These are phyloP conservation scores for Pythium dissotocum DNA, from an alignment of 352 stramenopile genomes.

Conservation along the genomic window DNA sequence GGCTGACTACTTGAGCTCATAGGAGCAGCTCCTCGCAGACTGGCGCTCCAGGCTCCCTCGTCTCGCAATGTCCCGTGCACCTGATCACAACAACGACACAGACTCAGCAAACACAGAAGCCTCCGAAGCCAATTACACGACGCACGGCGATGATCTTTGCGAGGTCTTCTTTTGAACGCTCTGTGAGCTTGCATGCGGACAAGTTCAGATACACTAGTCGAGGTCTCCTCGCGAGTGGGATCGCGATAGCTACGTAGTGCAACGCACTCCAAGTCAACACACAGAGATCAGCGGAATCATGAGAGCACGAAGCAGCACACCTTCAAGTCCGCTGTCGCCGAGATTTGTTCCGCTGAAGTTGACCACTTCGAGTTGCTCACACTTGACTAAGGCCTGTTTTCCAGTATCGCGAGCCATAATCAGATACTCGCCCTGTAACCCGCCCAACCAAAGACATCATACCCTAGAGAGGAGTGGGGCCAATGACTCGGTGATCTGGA, in stretches of 20 bases:
- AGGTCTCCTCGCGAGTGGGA: constrained; percentile 40
- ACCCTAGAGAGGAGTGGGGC: constrained; percentile 19
- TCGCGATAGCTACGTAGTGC: not conserved
- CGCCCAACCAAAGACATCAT: not conserved
- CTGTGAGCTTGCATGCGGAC: constrained; percentile 44
- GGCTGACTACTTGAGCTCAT: constrained; percentile 10
- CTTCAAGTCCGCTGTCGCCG: constrained; percentile 25
- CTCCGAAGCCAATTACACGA: not conserved
- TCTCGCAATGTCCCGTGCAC: constrained; percentile 55
- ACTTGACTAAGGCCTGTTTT: constrained; percentile 16
- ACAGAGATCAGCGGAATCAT: not conserved
- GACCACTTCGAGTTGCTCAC: constrained; percentile 21
- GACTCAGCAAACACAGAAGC: not conserved
- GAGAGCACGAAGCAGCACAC: constrained; percentile 22
- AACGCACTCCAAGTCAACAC: not conserved
- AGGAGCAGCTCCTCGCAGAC: constrained; percentile 37
- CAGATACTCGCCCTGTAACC: not conserved
- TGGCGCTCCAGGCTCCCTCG: constrained; percentile 58
- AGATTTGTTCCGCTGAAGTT: constrained; percentile 6
- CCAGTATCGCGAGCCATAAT: not conserved
- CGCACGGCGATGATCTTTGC: constrained; percentile 61
- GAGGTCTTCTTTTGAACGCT: constrained; percentile 51
- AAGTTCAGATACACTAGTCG: constrained; percentile 48
- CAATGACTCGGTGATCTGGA: constrained; percentile 12
- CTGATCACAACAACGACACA: constrained; percentile 21